A percentile compares a stretch with the other conserved stretches of the same genome.
phyloP scores from a whole-genome alignment of 768 basidiomycete genomes.

The Kwoniella sp. region DNA sequence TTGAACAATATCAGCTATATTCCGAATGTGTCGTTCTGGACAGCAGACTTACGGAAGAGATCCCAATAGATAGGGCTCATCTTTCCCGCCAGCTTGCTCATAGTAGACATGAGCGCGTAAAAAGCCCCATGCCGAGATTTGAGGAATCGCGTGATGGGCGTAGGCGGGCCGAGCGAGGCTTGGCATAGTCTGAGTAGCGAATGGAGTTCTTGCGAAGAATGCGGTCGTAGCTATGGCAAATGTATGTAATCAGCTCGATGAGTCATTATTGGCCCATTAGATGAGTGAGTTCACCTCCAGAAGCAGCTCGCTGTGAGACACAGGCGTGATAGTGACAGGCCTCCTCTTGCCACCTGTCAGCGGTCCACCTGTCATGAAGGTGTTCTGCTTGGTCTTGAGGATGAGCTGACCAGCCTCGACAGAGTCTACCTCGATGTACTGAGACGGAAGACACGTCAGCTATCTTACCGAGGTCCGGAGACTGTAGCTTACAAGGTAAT shows the following conservation, averaged over 20 bases:
- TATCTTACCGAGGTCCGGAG: not conserved
- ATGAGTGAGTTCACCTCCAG: constrained; percentile 30
- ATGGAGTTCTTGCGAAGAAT: constrained; percentile 34
- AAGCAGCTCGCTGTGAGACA: constrained; percentile 38
- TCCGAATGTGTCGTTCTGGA: too few species aligned
- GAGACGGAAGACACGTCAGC: not conserved
- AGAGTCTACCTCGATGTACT: constrained; percentile 48
- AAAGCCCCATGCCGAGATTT: constrained; percentile 49
- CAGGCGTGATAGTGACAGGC: constrained; percentile 44
- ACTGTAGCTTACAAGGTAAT: constrained; percentile 42
- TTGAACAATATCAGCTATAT: constrained; percentile 17
- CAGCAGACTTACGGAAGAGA: constrained; percentile 38
- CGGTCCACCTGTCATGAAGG: constrained; percentile 40
- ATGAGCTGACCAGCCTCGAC: constrained; percentile 35
- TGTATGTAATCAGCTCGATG: constrained; percentile 1
- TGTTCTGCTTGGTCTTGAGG: constrained; percentile 43
- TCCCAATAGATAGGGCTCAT: constrained; percentile 49
- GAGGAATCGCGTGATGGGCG: constrained; percentile 40
- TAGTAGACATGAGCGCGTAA: constrained; percentile 40
- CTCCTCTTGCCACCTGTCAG: constrained; percentile 28
- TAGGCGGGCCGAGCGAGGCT: constrained; percentile 29
- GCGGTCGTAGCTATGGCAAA: constrained; percentile 51
- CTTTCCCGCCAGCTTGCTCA: constrained; percentile 41
- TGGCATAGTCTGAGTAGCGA: constrained; percentile 43
- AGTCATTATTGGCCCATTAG: not conserved